Base-by-base conservation (phyloP, 208 protist species). In the Leishmania amazonensis region DNA sequence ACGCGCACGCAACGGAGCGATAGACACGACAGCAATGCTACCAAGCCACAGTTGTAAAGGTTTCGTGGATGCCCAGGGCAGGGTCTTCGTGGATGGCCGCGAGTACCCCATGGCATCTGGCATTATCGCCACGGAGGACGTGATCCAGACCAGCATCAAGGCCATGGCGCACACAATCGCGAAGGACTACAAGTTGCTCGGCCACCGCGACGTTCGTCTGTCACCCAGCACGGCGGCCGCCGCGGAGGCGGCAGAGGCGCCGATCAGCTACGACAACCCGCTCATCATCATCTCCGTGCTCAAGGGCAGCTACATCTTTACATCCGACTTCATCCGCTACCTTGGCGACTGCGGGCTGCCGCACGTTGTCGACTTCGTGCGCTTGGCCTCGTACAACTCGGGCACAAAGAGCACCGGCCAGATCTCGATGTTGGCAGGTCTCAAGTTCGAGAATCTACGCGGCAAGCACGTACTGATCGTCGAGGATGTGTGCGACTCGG, bases 281-380 rank as follows among this genome's bases (percentile, higher is more conserved):
- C 89, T 98, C 38, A 91, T 98, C 65, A 82, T 97, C 58, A 76
- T 98, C 15, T 97, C 94, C n/a, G 85, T 98, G 15, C 80, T 98
- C 13, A 98, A 97, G 78, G 96, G 96, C 45, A 94, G 89, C 79
- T 98, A 97, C 88, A 94, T 98, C 70, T 97, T 98, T 84, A 97
- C 93, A 3, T 94, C 95, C 8, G 96, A 98, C 73, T 75, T 98
- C 38, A 88, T 94, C n/a, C 92, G 96, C 45, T 94, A 94, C 77
- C 87, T 98, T 7, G 80, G 84, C 28, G 94, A 97, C 68, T 80
- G 76, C 40, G 90, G 86, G 24, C 78, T 98, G 17, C 90, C 93
- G 9, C 85, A 96, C 80, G 90, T 96, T 13, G 86, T 95, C 70
- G 94, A 98, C 78, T 98, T 98, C 82, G 68, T 98, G 28, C 90